Conservation (phyloP, 768 basidiomycete species). For the Podaxis sp. region DNA sequence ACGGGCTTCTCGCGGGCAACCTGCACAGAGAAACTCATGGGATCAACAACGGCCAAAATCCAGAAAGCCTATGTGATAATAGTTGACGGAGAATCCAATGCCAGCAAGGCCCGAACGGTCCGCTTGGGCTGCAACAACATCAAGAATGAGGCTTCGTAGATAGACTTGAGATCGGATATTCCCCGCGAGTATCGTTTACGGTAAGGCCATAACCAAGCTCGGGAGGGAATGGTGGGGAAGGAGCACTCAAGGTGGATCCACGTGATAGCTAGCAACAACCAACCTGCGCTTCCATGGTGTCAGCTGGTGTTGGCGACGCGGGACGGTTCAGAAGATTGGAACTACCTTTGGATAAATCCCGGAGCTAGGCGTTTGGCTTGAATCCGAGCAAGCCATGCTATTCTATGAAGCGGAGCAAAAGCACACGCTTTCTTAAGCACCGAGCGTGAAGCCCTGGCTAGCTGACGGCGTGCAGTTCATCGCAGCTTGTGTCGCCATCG, state of each 20-base stretch:
- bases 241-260: background rate
- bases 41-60: slow-evolving; percentile 6
- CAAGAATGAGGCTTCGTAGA: background rate
- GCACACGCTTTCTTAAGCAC: background rate
- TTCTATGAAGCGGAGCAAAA: background rate
- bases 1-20: background rate
- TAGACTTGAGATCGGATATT: background rate
- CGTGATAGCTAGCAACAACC: background rate
- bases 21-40: background rate
- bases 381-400: background rate
- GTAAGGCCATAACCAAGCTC: background rate
- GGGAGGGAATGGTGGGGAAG: background rate
- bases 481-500: too few relatives aligned
- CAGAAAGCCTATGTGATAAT: background rate
- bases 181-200: background rate
- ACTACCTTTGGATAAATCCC: slow-evolving; percentile 4
- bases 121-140: background rate
- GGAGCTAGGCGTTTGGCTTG: background rate
- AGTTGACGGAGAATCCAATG: background rate
- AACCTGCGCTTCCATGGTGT: background rate
- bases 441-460: too few relatives aligned
- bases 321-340: background rate
- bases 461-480: too few relatives aligned
- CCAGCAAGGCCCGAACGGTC: slow-evolving; percentile 1
- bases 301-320: slow-evolving; percentile 4